These are phyloP conservation scores for Aspergillus sp. DNA, from an alignment of 2,329 filamentous ascomycete genomes.

Conservation along the genomic window DNA sequence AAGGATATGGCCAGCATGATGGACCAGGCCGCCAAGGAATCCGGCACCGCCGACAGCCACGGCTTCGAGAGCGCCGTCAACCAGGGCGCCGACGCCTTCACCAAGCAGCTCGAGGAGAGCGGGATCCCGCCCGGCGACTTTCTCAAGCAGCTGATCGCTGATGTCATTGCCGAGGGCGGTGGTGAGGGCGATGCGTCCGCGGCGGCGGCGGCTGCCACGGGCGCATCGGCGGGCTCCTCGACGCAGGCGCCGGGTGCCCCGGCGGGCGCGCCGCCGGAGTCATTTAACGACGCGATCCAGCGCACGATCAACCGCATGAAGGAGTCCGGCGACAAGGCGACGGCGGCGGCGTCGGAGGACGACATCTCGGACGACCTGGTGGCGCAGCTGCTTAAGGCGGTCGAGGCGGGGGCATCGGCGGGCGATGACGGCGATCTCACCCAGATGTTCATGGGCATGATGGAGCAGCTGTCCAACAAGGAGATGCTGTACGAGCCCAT, in stretches of 20 bases:
- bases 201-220: constrained; percentile 16
- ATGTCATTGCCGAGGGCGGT: constrained; percentile 31
- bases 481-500: constrained; percentile 98
- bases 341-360: constrained; percentile 65
- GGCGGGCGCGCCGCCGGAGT: constrained; percentile 52
- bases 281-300: constrained; percentile 89
- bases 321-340: constrained; percentile 78
- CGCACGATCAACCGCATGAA: constrained; percentile 97
- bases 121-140: constrained; percentile 33
- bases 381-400: constrained; percentile 86
- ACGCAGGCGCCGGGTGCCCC: constrained; percentile 18
- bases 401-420: constrained; percentile 62
- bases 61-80: constrained; percentile 25
- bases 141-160: constrained; percentile 34
- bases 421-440: constrained; percentile 81
- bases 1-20: constrained; percentile 84
- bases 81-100: constrained; percentile 33
- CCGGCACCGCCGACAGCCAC: constrained; percentile 18
- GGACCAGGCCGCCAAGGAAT: constrained; percentile 37
- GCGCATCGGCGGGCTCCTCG: constrained; percentile 19
- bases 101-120: constrained; percentile 34
- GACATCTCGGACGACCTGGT: constrained; percentile 76
- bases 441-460: constrained; percentile 95
- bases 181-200: constrained; percentile 18
- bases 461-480: constrained; percentile 98